A percentile compares a stretch with the other conserved stretches of the same genome.
These are phyloP conservation scores for Sugiyamaella xylanicola DNA, from an alignment of 1,139 yeast genomes.

Conservation along the genomic window DNA sequence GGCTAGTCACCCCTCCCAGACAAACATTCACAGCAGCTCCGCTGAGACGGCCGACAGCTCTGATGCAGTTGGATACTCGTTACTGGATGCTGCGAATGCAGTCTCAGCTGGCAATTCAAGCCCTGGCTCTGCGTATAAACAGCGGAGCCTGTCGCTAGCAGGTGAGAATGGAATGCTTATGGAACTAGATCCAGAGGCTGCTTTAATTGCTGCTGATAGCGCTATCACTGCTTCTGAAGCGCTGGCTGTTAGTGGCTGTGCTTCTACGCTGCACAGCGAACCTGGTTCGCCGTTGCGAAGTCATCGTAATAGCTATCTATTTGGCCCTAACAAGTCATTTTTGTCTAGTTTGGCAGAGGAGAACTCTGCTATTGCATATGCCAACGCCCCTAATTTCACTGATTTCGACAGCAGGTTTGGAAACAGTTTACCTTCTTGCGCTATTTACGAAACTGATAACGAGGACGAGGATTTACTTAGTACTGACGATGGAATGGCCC, in stretches of 20 bases:
- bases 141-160: not conserved
- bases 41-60: too few species aligned
- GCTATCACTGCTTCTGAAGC: conserved; percentile 24
- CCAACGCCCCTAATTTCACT: not conserved
- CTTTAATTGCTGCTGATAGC: conserved; percentile 20
- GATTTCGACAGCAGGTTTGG: conserved; percentile 2
- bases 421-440: not conserved
- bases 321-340: conserved; percentile 20
- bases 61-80: conserved; percentile 6
- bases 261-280: conserved; percentile 15
- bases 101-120: not conserved
- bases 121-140: not conserved
- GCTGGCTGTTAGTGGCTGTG: conserved; percentile 17
- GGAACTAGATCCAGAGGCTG: conserved; percentile 18
- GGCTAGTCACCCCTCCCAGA: not conserved
- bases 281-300: conserved; percentile 21
- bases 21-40: too few species aligned
- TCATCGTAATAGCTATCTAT: conserved; percentile 21
- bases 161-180: conserved; percentile 1
- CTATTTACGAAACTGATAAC: conserved; percentile 15
- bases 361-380: not conserved
- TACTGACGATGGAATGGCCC: not conserved
- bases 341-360: conserved; percentile 19
- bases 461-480: conserved; percentile 9
- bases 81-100: not conserved